phyloP scores from a whole-genome alignment of 73 alveolate species.

The Paramecium primaurelia region DNA sequence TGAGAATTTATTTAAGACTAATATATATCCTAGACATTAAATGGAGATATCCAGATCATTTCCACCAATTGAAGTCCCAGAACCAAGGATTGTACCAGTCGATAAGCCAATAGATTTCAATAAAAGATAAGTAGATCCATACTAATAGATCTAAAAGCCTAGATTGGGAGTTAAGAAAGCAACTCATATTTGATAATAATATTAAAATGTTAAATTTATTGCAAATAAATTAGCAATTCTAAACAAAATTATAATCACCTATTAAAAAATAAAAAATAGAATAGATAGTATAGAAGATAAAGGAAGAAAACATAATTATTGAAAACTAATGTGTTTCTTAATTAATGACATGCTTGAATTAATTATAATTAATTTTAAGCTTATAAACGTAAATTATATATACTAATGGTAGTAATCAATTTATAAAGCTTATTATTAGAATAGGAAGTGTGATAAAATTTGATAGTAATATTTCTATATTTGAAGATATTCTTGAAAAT shows the following conservation, averaged over 20 bases:
- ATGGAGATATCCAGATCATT: not conserved
- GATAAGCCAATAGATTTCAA: not conserved
- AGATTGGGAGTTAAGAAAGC: not conserved
- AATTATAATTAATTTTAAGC: not conserved
- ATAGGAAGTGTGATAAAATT: not conserved
- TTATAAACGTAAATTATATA: not conserved
- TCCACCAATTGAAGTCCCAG: constrained; percentile 16
- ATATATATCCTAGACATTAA: constrained; percentile 28
- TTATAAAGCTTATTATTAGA: not conserved
- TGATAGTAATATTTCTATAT: not conserved
- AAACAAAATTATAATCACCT: not conserved
- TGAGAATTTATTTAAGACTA: not conserved
- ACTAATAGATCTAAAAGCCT: not conserved
- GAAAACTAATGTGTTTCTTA: not conserved
- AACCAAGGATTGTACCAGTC: not conserved
- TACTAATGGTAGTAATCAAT: not conserved
- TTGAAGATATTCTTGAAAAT: not conserved
- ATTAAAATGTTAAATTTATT: not conserved
- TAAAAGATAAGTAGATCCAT: not conserved
- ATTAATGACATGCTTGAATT: not conserved
- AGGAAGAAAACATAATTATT: not conserved
- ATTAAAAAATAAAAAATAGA: not conserved
- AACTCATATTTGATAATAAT: not conserved
- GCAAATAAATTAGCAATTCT: not conserved
- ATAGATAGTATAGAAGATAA: not conserved